A percentile compares a stretch with the other conserved stretches of the same genome.
Conservation (phyloP, 1,139 yeast species). For the Starmera stellimalicola region DNA sequence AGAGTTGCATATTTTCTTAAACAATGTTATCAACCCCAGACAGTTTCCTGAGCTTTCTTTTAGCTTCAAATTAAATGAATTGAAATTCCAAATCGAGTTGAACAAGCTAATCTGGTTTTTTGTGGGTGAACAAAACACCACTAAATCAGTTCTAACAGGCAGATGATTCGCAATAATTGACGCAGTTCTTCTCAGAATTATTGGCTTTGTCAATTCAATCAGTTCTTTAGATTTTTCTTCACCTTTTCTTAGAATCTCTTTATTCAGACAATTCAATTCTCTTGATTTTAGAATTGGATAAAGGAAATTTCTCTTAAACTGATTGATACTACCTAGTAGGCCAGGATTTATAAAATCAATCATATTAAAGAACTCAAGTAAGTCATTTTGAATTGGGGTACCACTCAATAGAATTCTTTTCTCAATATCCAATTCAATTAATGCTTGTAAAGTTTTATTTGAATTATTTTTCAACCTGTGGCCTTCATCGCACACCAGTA, state of each 20-base stretch:
- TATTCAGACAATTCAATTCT: conserved; percentile 57
- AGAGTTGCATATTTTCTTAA: conserved; percentile 79
- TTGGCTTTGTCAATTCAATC: conserved; percentile 50
- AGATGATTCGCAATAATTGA: conserved; percentile 54
- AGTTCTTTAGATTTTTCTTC: conserved; percentile 52
- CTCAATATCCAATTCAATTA: conserved; percentile 46
- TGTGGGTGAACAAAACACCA: conserved; percentile 74
- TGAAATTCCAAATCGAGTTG: conserved; percentile 36
- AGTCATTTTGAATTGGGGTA: conserved; percentile 91
- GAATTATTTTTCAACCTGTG: conserved; percentile 68
- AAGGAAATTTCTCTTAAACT: conserved; percentile 59
- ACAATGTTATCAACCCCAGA: conserved; percentile 60
- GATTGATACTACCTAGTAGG: conserved; percentile 51
- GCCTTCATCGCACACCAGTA: conserved; percentile 91
- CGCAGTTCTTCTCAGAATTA: conserved; percentile 70
- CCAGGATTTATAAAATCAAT: conserved; percentile 83
- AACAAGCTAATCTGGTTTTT: conserved; percentile 48
- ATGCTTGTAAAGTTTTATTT: conserved; percentile 60
- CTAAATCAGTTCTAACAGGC: conserved; percentile 71
- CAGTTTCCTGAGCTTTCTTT: conserved; percentile 22
- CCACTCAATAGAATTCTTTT: conserved; percentile 69
- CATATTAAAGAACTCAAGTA: conserved; percentile 73
- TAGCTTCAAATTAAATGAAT: conserved; percentile 26
- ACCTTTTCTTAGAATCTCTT: conserved; percentile 43
- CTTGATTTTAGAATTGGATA: conserved; percentile 68